phyloP scores from a whole-genome alignment of 1,284 basidiomycete genomes.

The Irpex sp. region DNA sequence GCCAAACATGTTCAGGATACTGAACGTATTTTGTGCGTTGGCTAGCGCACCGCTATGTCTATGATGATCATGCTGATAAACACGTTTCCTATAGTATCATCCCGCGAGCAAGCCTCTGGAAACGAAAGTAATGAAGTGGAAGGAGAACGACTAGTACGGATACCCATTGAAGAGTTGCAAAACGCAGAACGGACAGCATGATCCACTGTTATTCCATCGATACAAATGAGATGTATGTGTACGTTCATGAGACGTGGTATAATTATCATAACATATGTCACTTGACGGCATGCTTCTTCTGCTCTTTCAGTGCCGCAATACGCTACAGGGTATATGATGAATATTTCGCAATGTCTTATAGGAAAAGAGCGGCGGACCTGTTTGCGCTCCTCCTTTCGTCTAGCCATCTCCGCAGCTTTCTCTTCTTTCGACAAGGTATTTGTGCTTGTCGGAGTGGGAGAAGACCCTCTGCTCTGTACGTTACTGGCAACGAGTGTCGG shows the following conservation, averaged over 20 bases:
- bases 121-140: slow-evolving; percentile 19
- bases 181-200: slow-evolving; percentile 14
- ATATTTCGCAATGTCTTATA: background rate
- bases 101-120: slow-evolving; percentile 28
- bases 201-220: background rate
- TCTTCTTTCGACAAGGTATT: slow-evolving; percentile 76
- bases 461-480: slow-evolving; percentile 12
- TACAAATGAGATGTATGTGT: background rate
- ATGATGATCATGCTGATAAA: background rate
- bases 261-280: background rate
- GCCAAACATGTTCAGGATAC: slow-evolving; percentile 77
- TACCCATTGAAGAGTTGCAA: slow-evolving; percentile 58
- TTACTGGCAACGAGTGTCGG: slow-evolving; percentile 22
- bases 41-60: slow-evolving; percentile 40
- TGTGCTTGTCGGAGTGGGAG: slow-evolving; percentile 17
- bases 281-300: slow-evolving; percentile 24
- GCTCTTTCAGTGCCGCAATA: slow-evolving; percentile 30
- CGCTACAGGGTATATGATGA: slow-evolving; percentile 16
- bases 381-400: slow-evolving; percentile 85
- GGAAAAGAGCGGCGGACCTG: slow-evolving; percentile 42
- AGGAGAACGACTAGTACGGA: slow-evolving; percentile 51
- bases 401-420: slow-evolving; percentile 84
- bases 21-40: slow-evolving; percentile 63
- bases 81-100: slow-evolving; percentile 35
- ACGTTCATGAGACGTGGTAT: background rate